Evolutionary conservation across 331 rosid species (phyloP), one percentile per base, ranked within the genome.

Genomic region (Prunus yedoensis): DNA sequence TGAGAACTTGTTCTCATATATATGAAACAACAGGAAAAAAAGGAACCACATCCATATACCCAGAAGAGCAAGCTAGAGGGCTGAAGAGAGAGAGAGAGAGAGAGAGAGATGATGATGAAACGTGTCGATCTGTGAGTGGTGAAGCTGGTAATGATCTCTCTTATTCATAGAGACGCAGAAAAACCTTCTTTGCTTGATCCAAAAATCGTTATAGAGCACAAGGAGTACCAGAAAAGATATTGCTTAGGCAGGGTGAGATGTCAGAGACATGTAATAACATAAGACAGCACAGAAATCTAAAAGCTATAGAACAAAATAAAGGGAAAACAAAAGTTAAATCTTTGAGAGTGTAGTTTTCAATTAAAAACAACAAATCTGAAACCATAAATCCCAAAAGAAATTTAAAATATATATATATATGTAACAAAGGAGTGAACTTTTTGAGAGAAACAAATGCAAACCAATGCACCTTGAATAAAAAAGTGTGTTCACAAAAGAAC

Each of bases 51-150:
- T 82, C 70, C 77, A 86, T 52, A 58, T 66, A 67, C 79, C 75
- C 77, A 67, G 73, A 27, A 45, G 53, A 52, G 72, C 46, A 69
- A 54, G 70, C 53, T 74, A 35, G 54, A 60, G 20, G 47, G 67
- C 32, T 35, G 52, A 30, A 66, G 63, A 68, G 74, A 58, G 79
- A 28, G 51, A 58, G 78, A 28, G 51, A 57, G 17, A 30, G 21
- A 21, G 21, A 21, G 21, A 21, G 21, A 21, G 21, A 21, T 41
- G 18, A 17, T 66, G 32, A 60, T 49, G 78, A 82, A 77, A 88
- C 89, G 84, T 87, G 91, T 84, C 80, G 79, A 87, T 84, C 83
- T 80, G 77, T 80, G 62, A 72, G 73, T 81, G 87, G 88, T 27
- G 18, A 60, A 43, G 17, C 35, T 38, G 56, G 15, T 45, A 21